Percentiles rank a stretch among this genome's conserved stretches.
Evolutionary conservation across 345 rosid genomes (phyloP).

Genomic region (Erucastrum elatum): DNA sequence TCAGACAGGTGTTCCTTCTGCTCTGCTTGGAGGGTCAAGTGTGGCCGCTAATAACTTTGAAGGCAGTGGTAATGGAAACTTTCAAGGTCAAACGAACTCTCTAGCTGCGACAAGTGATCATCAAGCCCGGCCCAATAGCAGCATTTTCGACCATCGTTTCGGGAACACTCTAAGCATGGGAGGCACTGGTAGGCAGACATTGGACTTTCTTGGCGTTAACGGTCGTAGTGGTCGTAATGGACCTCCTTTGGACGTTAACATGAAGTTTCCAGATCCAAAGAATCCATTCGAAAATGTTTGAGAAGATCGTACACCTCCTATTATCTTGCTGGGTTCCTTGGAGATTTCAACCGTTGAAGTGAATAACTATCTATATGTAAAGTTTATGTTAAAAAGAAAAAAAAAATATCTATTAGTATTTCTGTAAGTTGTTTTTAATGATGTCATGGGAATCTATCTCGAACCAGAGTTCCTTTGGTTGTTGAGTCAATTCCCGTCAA

Average conservation of each 20-base stretch:
- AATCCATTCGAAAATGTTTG: not conserved
- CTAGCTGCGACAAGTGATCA: not conserved
- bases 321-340: not conserved
- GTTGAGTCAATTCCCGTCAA: not conserved
- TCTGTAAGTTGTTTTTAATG: no score
- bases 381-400: no score
- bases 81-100: not conserved
- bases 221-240: not conserved
- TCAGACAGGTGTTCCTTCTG: slow-evolving; percentile 49
- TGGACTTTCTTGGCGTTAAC: not conserved
- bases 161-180: not conserved
- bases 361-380: not conserved
- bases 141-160: not conserved
- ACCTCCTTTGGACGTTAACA: not conserved
- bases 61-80: not conserved
- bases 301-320: not conserved
- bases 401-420: not conserved
- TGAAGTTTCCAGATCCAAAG: slow-evolving; percentile 4
- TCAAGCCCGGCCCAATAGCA: not conserved
- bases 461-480: no score
- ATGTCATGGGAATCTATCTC: no score
- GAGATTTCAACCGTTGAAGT: not conserved
- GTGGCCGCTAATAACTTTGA: slow-evolving; percentile 17
- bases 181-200: not conserved
- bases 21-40: slow-evolving; percentile 51